phyloP scores from a whole-genome alignment of 768 basidiomycete genomes.

The Neoboletus subvelutipes region DNA sequence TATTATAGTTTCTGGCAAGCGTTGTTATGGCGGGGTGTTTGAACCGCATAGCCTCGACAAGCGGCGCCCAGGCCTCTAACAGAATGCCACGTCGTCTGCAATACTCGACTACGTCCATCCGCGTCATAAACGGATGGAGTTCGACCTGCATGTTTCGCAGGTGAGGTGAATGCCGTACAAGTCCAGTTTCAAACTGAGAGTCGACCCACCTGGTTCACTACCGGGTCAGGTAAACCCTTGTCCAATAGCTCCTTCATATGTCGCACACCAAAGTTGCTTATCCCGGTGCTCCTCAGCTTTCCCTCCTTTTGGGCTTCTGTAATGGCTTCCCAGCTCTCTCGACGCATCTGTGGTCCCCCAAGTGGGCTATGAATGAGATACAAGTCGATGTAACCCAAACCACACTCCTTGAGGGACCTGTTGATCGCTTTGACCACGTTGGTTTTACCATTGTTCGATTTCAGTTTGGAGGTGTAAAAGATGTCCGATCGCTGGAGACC shows the following conservation, averaged over 20 bases:
- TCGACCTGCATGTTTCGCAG: slow-evolving; percentile 40
- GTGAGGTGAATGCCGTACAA: slow-evolving; percentile 5
- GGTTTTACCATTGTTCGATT: slow-evolving; percentile 44
- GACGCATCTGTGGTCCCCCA: slow-evolving; percentile 3
- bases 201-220: slow-evolving; percentile 57
- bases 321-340: slow-evolving; percentile 8
- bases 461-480: slow-evolving; percentile 73
- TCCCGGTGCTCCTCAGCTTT: slow-evolving; percentile 1
- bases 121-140: slow-evolving; percentile 70
- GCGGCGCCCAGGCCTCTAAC: slow-evolving; percentile 50
- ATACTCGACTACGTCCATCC: slow-evolving; percentile 55
- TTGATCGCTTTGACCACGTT: slow-evolving; percentile 53
- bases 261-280: slow-evolving; percentile 6
- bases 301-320: neutral
- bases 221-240: slow-evolving; percentile 49
- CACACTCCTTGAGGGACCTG: slow-evolving; percentile 49
- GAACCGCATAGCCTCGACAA: slow-evolving; percentile 53
- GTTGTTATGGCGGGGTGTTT: slow-evolving; percentile 49
- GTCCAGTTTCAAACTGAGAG: neutral
- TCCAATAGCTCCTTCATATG: slow-evolving; percentile 57
- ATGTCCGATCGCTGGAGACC: slow-evolving; percentile 45
- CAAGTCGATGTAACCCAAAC: neutral
- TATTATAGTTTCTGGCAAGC: slow-evolving; percentile 54
- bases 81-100: slow-evolving; percentile 57
- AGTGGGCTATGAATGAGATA: slow-evolving; percentile 8